Evolutionary conservation across 1,139 yeast genomes (phyloP).

Genomic region (Candida sanyaensis): DNA sequence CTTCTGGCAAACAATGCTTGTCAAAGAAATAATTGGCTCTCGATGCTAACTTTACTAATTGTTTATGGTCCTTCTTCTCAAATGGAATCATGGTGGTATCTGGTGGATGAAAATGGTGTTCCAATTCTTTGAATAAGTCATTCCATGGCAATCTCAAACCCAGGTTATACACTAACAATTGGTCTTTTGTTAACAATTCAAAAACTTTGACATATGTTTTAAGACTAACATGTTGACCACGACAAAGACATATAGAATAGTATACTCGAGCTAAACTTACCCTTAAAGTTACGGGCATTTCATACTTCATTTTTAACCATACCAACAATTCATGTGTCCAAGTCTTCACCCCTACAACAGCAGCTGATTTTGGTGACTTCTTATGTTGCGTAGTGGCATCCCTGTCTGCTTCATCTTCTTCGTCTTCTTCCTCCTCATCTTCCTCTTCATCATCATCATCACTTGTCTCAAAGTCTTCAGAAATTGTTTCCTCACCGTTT

Average conservation of each 20-base stretch:
- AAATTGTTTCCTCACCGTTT: slow-evolving; percentile 29
- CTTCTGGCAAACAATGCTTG: slow-evolving; percentile 35
- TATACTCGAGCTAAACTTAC: slow-evolving; percentile 68
- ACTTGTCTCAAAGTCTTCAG: slow-evolving; percentile 44
- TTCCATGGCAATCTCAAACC: slow-evolving; percentile 56
- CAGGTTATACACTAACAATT: slow-evolving; percentile 35
- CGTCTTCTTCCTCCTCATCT: slow-evolving; percentile 26
- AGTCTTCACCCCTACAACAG: slow-evolving; percentile 72
- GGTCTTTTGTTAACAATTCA: slow-evolving; percentile 55
- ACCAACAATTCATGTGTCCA: slow-evolving; percentile 89
- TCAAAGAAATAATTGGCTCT: slow-evolving; percentile 50
- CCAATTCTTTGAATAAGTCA: slow-evolving; percentile 43
- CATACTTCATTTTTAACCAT: slow-evolving; percentile 80
- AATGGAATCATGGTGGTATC: slow-evolving; percentile 33
- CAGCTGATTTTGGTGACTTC: slow-evolving; percentile 66
- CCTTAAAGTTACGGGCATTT: slow-evolving; percentile 70
- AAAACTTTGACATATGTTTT: slow-evolving; percentile 68
- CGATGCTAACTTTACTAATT: slow-evolving; percentile 46
- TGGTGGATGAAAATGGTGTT: slow-evolving; percentile 32
- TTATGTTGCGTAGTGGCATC: slow-evolving; percentile 52
- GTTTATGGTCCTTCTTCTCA: slow-evolving; percentile 46
- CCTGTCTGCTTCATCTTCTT: slow-evolving; percentile 46
- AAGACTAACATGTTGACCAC: slow-evolving; percentile 71
- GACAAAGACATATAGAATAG: slow-evolving; percentile 69
- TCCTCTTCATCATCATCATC: slow-evolving; percentile 43